Conservation (phyloP, 805 yeast genomes). For the Lachancea quebecensis region DNA sequence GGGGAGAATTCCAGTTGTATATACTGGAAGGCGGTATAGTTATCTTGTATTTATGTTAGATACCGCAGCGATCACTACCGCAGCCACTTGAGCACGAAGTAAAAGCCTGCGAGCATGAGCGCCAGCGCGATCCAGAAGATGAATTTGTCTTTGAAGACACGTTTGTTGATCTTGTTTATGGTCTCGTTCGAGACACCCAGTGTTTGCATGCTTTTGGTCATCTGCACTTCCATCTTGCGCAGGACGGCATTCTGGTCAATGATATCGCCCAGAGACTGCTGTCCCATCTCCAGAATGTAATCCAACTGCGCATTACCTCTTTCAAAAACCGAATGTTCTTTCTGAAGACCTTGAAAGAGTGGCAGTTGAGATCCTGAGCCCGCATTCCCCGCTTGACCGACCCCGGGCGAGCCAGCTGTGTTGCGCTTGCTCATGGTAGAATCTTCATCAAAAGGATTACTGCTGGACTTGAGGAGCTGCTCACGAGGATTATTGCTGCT, state of each 20-base stretch:
- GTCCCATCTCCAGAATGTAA: constrained; percentile 85
- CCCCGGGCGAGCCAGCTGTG: constrained; percentile 23
- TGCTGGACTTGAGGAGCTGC: constrained; percentile 21
- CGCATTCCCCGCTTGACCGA: constrained; percentile 37
- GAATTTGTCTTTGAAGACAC: constrained; percentile 82
- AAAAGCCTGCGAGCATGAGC: constrained; percentile 58
- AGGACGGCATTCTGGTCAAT: constrained; percentile 77
- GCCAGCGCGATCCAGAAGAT: constrained; percentile 72
- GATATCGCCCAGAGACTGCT: constrained; percentile 74
- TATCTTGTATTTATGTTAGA: constrained; percentile 1
- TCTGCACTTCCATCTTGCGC: constrained; percentile 48
- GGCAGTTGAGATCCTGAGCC: constrained; percentile 31
- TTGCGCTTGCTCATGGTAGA: constrained; percentile 28
- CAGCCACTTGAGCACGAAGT: constrained; percentile 55
- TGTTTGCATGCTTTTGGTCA: constrained; percentile 66
- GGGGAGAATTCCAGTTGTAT: constrained; percentile 59
- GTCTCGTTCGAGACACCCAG: constrained; percentile 85
- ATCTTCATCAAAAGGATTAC: constrained; percentile 23
- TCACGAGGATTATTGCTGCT: constrained; percentile 22
- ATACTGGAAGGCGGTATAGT: constrained; percentile 38
- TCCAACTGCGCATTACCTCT: constrained; percentile 80
- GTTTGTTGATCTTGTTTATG: constrained; percentile 66
- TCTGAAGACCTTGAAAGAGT: constrained; percentile 55
- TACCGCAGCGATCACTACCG: constrained; percentile 31
- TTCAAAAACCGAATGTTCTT: constrained; percentile 57